phyloP scores from a whole-genome alignment of 1,284 basidiomycete genomes.

The Microbotryum scabiosae region DNA sequence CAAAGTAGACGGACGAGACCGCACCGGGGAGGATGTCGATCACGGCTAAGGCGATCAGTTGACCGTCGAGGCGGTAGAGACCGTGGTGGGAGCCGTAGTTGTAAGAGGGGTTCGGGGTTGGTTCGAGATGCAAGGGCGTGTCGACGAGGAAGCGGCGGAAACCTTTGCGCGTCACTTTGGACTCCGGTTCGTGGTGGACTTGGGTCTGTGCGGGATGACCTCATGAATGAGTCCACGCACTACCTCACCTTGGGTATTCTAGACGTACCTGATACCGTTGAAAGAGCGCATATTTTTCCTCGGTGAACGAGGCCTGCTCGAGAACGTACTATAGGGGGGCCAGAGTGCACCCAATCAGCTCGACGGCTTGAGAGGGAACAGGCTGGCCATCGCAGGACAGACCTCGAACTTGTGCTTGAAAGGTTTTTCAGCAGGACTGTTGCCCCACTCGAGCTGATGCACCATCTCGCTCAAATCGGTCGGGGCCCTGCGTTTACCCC shows the following conservation, averaged over 20 bases:
- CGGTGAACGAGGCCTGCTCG: conserved; percentile 53
- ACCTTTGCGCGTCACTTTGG: conserved; percentile 46
- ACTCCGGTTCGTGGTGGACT: conserved; percentile 59
- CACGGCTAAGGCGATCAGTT: conserved; percentile 78
- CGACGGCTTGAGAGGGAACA: neutral
- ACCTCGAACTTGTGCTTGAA: conserved; percentile 29
- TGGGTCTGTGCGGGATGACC: conserved; percentile 47
- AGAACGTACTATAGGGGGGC: conserved; percentile 7
- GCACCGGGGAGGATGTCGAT: conserved; percentile 84
- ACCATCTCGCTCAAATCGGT: conserved; percentile 36
- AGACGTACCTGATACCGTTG: conserved; percentile 35
- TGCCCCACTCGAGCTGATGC: conserved; percentile 33
- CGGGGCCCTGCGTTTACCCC: neutral
- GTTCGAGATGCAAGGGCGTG: conserved; percentile 51
- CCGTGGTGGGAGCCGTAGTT: conserved; percentile 33
- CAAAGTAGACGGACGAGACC: conserved; percentile 92
- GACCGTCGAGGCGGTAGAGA: conserved; percentile 67
- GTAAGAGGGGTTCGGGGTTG: conserved; percentile 9
- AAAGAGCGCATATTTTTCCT: conserved; percentile 73
- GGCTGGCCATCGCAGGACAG: neutral
- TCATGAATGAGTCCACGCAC: no score
- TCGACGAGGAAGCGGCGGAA: conserved; percentile 72
- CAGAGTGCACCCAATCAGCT: neutral
- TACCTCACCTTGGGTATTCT: no score
- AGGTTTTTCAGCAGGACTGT: conserved; percentile 1